Evolutionary conservation across 345 rosid species (phyloP), one percentile per base, ranked within the genome.

Genomic region (Capsella bursapastoris): DNA sequence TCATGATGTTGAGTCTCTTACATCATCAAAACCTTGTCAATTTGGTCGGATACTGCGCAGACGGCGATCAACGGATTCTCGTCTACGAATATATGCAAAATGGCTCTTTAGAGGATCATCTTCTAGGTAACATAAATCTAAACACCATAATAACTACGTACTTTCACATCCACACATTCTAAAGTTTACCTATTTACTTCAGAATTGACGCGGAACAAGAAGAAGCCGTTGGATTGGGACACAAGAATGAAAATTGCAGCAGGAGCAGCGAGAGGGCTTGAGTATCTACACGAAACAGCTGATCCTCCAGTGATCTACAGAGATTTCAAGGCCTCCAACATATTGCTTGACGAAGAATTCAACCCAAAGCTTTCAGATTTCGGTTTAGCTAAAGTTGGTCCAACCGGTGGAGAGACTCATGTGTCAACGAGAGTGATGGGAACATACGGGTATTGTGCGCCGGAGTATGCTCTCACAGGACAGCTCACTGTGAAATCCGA

Each of bases 371-470:
- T 90, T 14, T 88, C 97, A 2, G 97, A 90, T 84, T 90, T 90
- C 15, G 97, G 97, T 25, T 85, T 90, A 70, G 97, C 97, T 34
- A 90, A 89, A 76, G 87, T 90, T 13, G 94, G 94, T 70, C 94
- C 94, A 4, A 90, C 87, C 0, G 94, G 90, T 41, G 90, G 82
- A 10, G 80, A 83, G 80, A 58, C 86, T 57, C 85, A 88, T 76
- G 92, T 90, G 16, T 88, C 96, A 53, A 90, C 96, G 16, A 82
- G 96, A 81, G 96, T 90, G 58, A 90, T 90, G 96, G 96, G 96
- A 59, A 90, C 96, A 14, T 90, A 88, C 32, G 96, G 96, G 41
- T 88, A 87, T 16, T 90, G 96, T 64, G 89, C 96, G 6, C 96
- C 93, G 0, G 96, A 90, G 71, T 88, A 88, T 70, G 94, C 92